phyloP scores from a whole-genome alignment of 139 green algal genomes.

The Chlamydomonas schloesseri region DNA sequence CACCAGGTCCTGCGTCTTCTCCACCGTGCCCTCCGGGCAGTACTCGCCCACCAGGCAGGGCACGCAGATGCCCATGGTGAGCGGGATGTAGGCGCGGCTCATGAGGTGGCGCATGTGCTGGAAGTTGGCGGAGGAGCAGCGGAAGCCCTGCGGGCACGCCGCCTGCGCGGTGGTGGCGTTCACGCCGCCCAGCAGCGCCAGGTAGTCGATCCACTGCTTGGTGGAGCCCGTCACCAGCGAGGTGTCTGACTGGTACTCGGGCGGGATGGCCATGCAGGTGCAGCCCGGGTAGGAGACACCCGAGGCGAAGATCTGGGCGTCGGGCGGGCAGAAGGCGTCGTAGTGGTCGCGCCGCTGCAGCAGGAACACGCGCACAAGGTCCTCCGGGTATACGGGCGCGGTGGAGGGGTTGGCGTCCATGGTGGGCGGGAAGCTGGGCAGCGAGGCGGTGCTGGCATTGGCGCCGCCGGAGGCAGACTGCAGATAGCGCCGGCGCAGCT shows the following conservation, averaged over 20 bases:
- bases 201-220: constrained; percentile 11
- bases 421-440: not conserved
- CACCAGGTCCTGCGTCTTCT: constrained; percentile 20
- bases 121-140: constrained; percentile 9
- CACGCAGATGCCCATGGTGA: constrained; percentile 32
- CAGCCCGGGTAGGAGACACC: not conserved
- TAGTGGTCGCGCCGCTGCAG: not conserved
- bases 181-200: not conserved
- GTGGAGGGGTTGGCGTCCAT: not conserved
- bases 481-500: not conserved
- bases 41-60: constrained; percentile 36
- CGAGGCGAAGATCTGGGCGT: not conserved
- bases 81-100: not conserved
- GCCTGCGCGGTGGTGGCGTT: not conserved
- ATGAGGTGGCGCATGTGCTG: not conserved
- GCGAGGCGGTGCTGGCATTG: not conserved
- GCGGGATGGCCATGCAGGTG: constrained; percentile 23
- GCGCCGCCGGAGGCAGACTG: not conserved
- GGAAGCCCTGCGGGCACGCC: constrained; percentile 17
- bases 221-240: not conserved
- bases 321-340: constrained; percentile 8
- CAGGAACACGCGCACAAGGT: constrained; percentile 13
- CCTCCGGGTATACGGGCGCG: constrained; percentile 1
- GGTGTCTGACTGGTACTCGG: not conserved
- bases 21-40: constrained; percentile 28